Evolutionary conservation across 345 rosid genomes (phyloP).

Genomic region (Anastatica hierochuntica): DNA sequence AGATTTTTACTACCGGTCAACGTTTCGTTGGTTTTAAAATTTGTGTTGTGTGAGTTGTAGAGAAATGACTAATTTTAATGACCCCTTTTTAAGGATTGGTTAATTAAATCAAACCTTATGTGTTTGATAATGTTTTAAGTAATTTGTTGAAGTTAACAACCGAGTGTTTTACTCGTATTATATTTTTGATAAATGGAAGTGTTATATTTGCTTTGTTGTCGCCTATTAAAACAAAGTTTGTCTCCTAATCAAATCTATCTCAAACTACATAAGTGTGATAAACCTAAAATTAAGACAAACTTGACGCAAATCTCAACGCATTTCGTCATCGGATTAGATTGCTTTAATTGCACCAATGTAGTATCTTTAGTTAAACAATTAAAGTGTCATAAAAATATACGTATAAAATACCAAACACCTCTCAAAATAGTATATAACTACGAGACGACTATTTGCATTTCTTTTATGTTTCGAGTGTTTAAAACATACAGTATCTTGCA

Average conservation of each 20-base stretch:
- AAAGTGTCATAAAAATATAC: not conserved
- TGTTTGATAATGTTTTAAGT: no score
- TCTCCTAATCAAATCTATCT: not conserved
- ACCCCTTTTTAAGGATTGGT: no score
- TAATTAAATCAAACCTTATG: no score
- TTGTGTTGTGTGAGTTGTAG: no score
- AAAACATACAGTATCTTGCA: no score
- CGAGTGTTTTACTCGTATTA: no score
- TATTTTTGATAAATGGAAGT: no score
- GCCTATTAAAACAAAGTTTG: not conserved
- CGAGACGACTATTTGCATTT: constrained; percentile 3
- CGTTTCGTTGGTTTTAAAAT: no score
- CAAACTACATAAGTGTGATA: not conserved
- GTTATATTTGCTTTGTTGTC: not conserved
- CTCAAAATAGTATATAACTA: not conserved
- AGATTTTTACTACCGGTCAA: no score
- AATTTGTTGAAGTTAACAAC: no score
- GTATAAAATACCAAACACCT: not conserved
- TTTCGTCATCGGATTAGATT: constrained; percentile 1
- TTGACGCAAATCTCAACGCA: constrained; percentile 11
- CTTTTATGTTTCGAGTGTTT: not conserved
- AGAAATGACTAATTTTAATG: no score
- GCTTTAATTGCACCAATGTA: constrained; percentile 10
- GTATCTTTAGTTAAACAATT: not conserved
- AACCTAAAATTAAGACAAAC: not conserved